phyloP scores from a whole-genome alignment of 2,329 filamentous ascomycete species.

The Microdochium nivale region DNA sequence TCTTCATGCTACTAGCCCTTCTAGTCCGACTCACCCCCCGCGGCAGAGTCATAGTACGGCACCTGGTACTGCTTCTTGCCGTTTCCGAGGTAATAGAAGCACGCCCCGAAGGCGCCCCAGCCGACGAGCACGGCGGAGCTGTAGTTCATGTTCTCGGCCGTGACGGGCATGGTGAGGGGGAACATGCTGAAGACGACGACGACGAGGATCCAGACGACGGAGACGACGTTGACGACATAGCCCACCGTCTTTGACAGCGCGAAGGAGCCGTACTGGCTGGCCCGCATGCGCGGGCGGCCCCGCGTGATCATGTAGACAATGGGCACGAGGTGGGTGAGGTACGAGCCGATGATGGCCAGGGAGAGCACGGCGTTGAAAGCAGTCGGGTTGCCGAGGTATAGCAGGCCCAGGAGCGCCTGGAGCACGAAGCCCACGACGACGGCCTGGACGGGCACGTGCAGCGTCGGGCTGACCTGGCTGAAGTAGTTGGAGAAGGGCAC shows the following conservation, averaged over 20 bases:
- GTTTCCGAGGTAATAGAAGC: slow-evolving; percentile 19
- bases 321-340: slow-evolving; percentile 32
- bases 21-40: background rate
- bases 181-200: slow-evolving; percentile 37
- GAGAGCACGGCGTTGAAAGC: slow-evolving; percentile 31
- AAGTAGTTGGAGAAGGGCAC: slow-evolving; percentile 26
- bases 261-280: slow-evolving; percentile 14
- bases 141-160: slow-evolving; percentile 37
- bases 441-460: slow-evolving; percentile 23
- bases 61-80: slow-evolving; percentile 18
- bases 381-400: slow-evolving; percentile 31
- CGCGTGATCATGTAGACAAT: slow-evolving; percentile 23
- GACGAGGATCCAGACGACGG: slow-evolving; percentile 32
- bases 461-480: slow-evolving; percentile 18
- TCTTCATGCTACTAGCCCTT: too few species aligned
- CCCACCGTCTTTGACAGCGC: slow-evolving; percentile 23
- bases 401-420: slow-evolving; percentile 22
- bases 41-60: slow-evolving; percentile 4
- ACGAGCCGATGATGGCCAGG: slow-evolving; percentile 32
- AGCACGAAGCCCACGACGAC: slow-evolving; percentile 15
- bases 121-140: slow-evolving; percentile 30
- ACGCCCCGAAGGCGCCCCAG: slow-evolving; percentile 24
- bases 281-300: slow-evolving; percentile 18
- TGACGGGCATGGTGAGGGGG: slow-evolving; percentile 29
- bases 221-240: slow-evolving; percentile 26